Percentiles rank a stretch among this genome's conserved stretches.
phyloP scores from a whole-genome alignment of 2,329 filamentous ascomycete genomes.

The Cercospora berteroae region DNA sequence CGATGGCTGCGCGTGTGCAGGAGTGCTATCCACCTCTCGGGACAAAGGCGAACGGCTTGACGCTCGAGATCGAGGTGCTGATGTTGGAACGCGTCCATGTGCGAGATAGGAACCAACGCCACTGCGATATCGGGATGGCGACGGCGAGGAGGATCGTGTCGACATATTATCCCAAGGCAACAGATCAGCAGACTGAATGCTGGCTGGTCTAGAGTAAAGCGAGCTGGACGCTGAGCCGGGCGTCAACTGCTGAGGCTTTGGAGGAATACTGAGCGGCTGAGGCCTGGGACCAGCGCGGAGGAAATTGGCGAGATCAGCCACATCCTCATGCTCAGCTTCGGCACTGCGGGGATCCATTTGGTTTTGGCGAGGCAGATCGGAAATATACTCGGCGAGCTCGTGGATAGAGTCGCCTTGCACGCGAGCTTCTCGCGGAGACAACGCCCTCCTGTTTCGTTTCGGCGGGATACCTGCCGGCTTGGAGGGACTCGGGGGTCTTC shows the following conservation, averaged over 20 bases:
- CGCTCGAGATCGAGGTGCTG: neutral
- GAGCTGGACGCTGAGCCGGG: neutral
- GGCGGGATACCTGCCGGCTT: constrained; percentile 4
- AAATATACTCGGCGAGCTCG: constrained; percentile 20
- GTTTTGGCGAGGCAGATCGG: constrained; percentile 15
- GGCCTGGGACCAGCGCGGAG: constrained; percentile 7
- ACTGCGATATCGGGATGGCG: constrained; percentile 16
- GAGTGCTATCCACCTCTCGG: neutral
- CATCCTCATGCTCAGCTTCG: constrained; percentile 15
- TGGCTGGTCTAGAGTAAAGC: constrained; percentile 5
- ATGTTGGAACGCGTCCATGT: neutral
- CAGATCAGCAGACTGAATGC: constrained; percentile 13
- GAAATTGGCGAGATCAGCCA: constrained; percentile 6
- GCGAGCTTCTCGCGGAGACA: constrained; percentile 21
- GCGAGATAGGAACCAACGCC: constrained; percentile 8
- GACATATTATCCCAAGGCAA: neutral
- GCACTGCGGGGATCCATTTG: constrained; percentile 12
- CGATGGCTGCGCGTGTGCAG: neutral
- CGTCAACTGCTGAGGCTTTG: neutral
- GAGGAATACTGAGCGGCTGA: neutral
- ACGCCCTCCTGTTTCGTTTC: neutral
- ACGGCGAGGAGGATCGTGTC: constrained; percentile 4
- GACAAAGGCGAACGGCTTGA: neutral
- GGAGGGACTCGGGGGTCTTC: neutral
- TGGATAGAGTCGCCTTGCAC: constrained; percentile 16